These are phyloP conservation scores for Alternaria triticimaculans DNA, from an alignment of 2,329 filamentous ascomycete genomes.

Conservation along the genomic window DNA sequence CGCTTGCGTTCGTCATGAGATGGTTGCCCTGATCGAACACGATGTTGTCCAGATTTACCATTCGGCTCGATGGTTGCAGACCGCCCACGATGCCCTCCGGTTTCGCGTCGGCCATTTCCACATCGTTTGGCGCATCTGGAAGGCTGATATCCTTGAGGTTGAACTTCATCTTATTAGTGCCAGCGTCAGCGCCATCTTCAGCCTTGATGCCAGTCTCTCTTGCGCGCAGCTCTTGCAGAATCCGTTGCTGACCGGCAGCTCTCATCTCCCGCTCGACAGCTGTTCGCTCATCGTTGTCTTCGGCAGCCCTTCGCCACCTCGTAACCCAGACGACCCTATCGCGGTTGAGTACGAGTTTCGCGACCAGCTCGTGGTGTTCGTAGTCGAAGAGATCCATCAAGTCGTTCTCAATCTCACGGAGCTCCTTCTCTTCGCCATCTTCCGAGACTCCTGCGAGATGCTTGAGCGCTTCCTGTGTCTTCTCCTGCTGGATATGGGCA, in stretches of 20 bases:
- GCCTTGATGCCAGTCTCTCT: slow-evolving; percentile 66
- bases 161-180: slow-evolving; percentile 79
- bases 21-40: slow-evolving; percentile 98
- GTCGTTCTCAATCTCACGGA: slow-evolving; percentile 96
- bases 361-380: slow-evolving; percentile 90
- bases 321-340: slow-evolving; percentile 97
- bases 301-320: slow-evolving; percentile 80
- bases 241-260: slow-evolving; percentile 82
- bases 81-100: slow-evolving; percentile 71
- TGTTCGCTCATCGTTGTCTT: slow-evolving; percentile 73
- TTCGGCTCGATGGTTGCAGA: slow-evolving; percentile 83
- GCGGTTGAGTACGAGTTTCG: slow-evolving; percentile 87
- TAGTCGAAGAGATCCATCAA: slow-evolving; percentile 98
- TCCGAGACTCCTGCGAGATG: slow-evolving; percentile 79
- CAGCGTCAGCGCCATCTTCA: slow-evolving; percentile 63
- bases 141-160: slow-evolving; percentile 87
- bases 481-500: slow-evolving; percentile 90
- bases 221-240: slow-evolving; percentile 86
- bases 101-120: slow-evolving; percentile 50
- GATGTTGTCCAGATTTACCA: slow-evolving; percentile 94
- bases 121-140: slow-evolving; percentile 62
- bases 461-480: slow-evolving; percentile 82
- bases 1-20: slow-evolving; percentile 98
- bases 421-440: slow-evolving; percentile 80
- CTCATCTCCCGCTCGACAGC: slow-evolving; percentile 90